phyloP scores from a whole-genome alignment of 441 rosid genomes.

The Euphorbia corollata region DNA sequence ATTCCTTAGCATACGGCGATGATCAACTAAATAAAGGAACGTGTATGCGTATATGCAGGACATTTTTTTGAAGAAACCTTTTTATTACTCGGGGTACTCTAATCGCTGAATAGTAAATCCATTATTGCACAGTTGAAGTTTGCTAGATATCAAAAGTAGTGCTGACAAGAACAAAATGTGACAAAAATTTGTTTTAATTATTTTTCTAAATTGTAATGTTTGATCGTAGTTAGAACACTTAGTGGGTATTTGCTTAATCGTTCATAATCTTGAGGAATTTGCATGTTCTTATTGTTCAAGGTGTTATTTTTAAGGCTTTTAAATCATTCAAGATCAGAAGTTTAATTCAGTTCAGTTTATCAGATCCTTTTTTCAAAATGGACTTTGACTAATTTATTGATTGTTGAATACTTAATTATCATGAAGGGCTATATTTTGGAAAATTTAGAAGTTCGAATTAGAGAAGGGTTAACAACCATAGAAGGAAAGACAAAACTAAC shows the following conservation, averaged over 20 bases:
- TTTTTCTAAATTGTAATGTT: neutral
- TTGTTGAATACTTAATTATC: neutral
- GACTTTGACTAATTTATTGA: neutral
- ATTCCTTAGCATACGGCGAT: neutral
- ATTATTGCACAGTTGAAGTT: neutral
- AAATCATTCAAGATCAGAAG: neutral
- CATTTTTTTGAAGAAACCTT: neutral
- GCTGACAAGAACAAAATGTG: no score
- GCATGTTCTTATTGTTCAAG: neutral
- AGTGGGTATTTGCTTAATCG: neutral
- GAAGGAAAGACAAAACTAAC: neutral
- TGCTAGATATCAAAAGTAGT: neutral
- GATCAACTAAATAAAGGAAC: neutral
- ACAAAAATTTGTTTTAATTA: neutral
- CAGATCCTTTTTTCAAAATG: neutral
- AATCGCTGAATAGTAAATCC: neutral
- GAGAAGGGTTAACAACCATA: neutral
- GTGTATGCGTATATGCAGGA: neutral
- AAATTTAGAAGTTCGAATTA: neutral
- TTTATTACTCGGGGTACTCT: neutral
- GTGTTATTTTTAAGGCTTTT: neutral
- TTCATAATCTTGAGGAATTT: neutral
- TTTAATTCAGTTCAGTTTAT: conserved; percentile 4
- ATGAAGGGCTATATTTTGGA: neutral
- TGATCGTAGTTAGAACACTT: neutral